Evolutionary conservation across 2,329 filamentous ascomycete genomes (phyloP).

Genomic region (Cordyceps militaris): DNA sequence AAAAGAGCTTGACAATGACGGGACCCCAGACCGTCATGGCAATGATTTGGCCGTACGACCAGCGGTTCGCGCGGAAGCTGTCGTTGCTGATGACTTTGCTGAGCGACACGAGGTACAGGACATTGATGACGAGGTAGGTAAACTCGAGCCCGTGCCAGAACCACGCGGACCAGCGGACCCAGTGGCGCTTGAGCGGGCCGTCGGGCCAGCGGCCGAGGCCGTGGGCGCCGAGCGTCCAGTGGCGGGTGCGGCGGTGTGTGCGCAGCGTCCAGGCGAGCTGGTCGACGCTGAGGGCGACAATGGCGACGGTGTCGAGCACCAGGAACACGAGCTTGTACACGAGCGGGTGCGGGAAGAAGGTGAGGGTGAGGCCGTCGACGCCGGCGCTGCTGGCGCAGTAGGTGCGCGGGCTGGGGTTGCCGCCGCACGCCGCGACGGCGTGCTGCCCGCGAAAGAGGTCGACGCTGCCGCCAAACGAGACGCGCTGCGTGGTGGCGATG

Average conservation of each 20-base stretch:
- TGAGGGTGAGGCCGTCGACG: conserved; percentile 27
- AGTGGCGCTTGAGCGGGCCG: conserved; percentile 22
- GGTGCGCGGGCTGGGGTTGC: conserved; percentile 31
- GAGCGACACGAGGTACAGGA: conserved; percentile 32
- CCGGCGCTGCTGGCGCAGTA: conserved; percentile 31
- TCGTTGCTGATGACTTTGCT: conserved; percentile 29
- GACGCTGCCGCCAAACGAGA: conserved; percentile 29
- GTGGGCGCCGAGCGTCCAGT: conserved; percentile 26
- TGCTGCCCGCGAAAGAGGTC: conserved; percentile 27
- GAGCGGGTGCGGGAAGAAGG: conserved; percentile 31
- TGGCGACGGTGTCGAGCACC: conserved; percentile 29
- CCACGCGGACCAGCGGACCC: conserved; percentile 23
- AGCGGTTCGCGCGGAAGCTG: conserved; percentile 29
- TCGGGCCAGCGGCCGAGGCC: conserved; percentile 26
- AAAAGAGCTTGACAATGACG: conserved; percentile 33
- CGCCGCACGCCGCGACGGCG: conserved; percentile 26
- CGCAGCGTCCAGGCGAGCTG: conserved; percentile 31
- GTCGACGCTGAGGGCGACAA: conserved; percentile 27
- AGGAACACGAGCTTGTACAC: conserved; percentile 33
- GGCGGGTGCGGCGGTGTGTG: conserved; percentile 26
- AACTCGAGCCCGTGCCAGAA: conserved; percentile 31
- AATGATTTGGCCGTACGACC: conserved; percentile 34
- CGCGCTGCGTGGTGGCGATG: conserved; percentile 30
- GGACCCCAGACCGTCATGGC: conserved; percentile 34
- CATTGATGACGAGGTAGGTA: conserved; percentile 30